These are phyloP conservation scores for Candida rishiriensis DNA, from an alignment of 805 yeast genomes.

Conservation along the genomic window DNA sequence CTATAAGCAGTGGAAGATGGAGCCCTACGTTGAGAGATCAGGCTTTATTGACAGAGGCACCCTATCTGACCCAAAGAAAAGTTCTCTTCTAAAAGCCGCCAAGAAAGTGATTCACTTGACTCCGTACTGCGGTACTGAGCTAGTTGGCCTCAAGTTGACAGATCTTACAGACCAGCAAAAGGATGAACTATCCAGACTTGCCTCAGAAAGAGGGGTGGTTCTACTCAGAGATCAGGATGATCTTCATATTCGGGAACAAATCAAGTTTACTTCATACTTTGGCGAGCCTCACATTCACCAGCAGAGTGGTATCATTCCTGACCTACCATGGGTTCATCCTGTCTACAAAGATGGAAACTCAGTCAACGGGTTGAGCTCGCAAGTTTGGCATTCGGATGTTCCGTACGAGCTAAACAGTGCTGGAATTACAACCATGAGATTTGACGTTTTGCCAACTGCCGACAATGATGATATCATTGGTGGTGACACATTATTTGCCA, in stretches of 20 bases:
- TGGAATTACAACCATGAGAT: constrained; percentile 57
- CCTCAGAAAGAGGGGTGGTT: constrained; percentile 45
- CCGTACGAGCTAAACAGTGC: constrained; percentile 70
- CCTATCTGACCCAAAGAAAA: constrained; percentile 26
- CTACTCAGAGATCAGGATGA: constrained; percentile 41
- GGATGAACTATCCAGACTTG: constrained; percentile 41
- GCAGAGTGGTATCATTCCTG: constrained; percentile 30
- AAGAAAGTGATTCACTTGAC: constrained; percentile 37
- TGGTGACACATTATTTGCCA: constrained; percentile 71
- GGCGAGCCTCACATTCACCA: constrained; percentile 40
- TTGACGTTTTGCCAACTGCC: constrained; percentile 42
- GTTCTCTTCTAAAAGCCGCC: constrained; percentile 37
- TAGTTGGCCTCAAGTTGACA: constrained; percentile 40
- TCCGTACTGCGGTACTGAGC: constrained; percentile 51
- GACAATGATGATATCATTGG: constrained; percentile 32
- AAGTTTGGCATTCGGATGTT: constrained; percentile 65
- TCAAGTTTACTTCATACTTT: constrained; percentile 38
- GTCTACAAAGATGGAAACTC: constrained; percentile 34
- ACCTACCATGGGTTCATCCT: constrained; percentile 30
- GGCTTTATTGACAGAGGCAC: constrained; percentile 12
- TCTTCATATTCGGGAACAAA: constrained; percentile 33
- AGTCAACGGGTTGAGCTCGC: constrained; percentile 30
- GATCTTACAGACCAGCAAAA: constrained; percentile 37
- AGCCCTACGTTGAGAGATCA: constrained; percentile 8
- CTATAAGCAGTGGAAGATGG: constrained; percentile 13